phyloP scores from a whole-genome alignment of 768 basidiomycete genomes.

The Cystobasidium onofrii region DNA sequence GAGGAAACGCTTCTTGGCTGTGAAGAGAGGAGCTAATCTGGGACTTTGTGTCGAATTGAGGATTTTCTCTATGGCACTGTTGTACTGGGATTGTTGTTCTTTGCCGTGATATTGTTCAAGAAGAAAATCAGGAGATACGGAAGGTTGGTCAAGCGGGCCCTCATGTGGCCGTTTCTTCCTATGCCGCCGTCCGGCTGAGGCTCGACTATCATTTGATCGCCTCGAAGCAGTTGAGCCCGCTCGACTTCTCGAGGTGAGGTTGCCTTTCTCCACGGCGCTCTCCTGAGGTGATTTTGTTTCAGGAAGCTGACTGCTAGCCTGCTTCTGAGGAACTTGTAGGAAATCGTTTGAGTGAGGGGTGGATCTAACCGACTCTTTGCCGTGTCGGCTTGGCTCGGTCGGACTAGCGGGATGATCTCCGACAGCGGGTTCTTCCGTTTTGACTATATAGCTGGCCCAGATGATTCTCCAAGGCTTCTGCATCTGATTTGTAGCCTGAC shows the following conservation, averaged over 20 bases:
- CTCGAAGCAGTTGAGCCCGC: not conserved
- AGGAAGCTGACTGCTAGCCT: not conserved
- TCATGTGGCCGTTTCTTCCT: not conserved
- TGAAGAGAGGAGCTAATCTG: not conserved
- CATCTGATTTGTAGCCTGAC: not conserved
- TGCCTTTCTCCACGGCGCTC: not conserved
- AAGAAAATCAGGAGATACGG: not conserved
- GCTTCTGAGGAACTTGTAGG: not conserved
- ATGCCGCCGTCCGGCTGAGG: not conserved
- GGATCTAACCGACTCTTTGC: not conserved
- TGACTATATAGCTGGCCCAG: slow-evolving; percentile 10
- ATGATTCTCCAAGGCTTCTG: slow-evolving; percentile 4
- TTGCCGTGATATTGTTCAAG: not conserved
- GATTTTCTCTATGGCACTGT: not conserved
- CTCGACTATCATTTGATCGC: not conserved
- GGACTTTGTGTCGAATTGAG: not conserved
- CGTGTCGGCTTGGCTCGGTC: not conserved
- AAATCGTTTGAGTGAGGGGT: not conserved
- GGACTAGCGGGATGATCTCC: not conserved
- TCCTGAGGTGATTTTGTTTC: not conserved
- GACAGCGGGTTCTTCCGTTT: not conserved
- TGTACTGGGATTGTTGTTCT: not conserved
- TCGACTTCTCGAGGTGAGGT: not conserved
- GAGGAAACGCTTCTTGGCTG: not conserved
- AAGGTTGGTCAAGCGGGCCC: not conserved